Conservation (phyloP, 805 yeast genomes). For the Debaryomyces hansenii region DNA sequence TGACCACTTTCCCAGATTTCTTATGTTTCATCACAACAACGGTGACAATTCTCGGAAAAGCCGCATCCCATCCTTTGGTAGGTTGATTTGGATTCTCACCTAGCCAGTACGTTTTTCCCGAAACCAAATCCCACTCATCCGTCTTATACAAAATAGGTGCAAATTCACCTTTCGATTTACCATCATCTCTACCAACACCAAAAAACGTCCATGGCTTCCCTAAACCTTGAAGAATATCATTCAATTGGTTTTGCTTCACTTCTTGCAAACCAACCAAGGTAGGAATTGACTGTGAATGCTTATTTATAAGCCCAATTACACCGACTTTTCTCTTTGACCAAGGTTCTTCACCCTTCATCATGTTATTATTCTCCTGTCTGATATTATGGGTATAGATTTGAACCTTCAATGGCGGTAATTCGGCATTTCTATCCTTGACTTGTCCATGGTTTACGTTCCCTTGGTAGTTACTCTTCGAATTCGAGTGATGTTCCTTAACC, state of each 20-base stretch:
- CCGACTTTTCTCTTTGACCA: slow-evolving; percentile 45
- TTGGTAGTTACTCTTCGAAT: background rate
- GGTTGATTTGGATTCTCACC: slow-evolving; percentile 26
- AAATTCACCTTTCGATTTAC: slow-evolving; percentile 26
- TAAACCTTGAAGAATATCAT: slow-evolving; percentile 27
- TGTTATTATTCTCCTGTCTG: slow-evolving; percentile 36
- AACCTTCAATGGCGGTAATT: slow-evolving; percentile 12
- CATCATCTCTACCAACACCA: slow-evolving; percentile 34
- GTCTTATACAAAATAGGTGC: slow-evolving; percentile 26
- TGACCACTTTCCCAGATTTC: slow-evolving; percentile 20
- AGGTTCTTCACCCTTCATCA: slow-evolving; percentile 37
- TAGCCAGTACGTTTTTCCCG: slow-evolving; percentile 25
- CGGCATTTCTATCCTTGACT: slow-evolving; percentile 5
- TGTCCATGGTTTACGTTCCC: background rate
- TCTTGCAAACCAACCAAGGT: slow-evolving; percentile 44
- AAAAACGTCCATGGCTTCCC: slow-evolving; percentile 23
- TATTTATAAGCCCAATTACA: slow-evolving; percentile 38
- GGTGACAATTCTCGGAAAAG: slow-evolving; percentile 38
- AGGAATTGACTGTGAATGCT: slow-evolving; percentile 29
- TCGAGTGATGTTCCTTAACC: slow-evolving; percentile 3
- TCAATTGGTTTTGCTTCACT: slow-evolving; percentile 34
- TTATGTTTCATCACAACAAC: slow-evolving; percentile 27
- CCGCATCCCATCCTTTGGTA: slow-evolving; percentile 50
- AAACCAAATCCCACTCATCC: slow-evolving; percentile 22
- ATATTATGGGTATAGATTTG: slow-evolving; percentile 43